Evolutionary conservation across 2,329 filamentous ascomycete species (phyloP), one percentile per base, ranked within the genome.

Genomic region (Aspergillus quadrilineatus): DNA sequence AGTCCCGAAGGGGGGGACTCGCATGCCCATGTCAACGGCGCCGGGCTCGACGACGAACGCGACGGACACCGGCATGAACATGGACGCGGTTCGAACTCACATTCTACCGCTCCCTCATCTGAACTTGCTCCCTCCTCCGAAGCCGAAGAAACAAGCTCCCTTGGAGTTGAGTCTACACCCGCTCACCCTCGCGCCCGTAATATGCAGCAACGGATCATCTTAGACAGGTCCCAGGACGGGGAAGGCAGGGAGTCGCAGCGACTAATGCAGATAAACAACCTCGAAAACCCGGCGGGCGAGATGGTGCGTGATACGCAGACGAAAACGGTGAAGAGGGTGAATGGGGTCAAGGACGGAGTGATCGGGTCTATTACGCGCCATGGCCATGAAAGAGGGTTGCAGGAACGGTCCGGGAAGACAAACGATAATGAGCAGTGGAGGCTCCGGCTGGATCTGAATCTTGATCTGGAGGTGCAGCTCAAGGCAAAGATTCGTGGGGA

Each of bases 401-500:
- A 37, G 34, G 34, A 37, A 14, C 34, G 12, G 34, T 1, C 22
- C 22, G 47, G 1, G n/a, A 50, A 1, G 43, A 32, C 8, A 46
- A 59, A 22, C 44, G 29, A 15, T 56, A 59, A 59, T 1, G 53
- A 59, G 37, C 60, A 62, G 50, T 32, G 62, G 69, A 86, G 86
- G 71, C 74, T 92, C 69, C 83, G 86, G 37, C 77, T 94, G 22
- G 90, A 92, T 69, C 77, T 91, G 54, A 92, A 92, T 73, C 79
- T 94, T 56, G 90, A 94, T 63, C 82, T 94, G 49, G 90, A 94
- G 73, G 89, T 94, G 60, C 88, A 91, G 66, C 81, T 94, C 59
- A 94, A 94, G 80, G 90, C 90, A 17, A 87, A 88, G 73, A 92
- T 94, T 63, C 86, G 92, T 66, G 91, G 91, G 68, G 91, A 95